A percentile compares a stretch with the other conserved stretches of the same genome.
Conservation (phyloP, 2,329 filamentous ascomycete species). For the Sarocladiaceae sp. region DNA sequence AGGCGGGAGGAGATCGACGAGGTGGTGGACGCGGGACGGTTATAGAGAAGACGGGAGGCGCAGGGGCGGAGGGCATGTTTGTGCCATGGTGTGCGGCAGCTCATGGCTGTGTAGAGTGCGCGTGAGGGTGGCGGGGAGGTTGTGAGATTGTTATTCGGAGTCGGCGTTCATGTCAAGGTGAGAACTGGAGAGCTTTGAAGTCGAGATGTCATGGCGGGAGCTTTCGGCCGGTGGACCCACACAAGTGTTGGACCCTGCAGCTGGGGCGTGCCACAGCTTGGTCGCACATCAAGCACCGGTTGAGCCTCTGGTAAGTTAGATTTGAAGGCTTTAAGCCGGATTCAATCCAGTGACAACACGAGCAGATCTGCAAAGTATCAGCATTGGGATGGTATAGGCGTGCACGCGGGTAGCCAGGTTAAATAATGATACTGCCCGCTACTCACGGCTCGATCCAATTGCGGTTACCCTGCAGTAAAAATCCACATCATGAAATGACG, state of each 20-base stretch:
- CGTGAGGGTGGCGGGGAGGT: background rate
- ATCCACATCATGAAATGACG: background rate
- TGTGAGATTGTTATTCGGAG: background rate
- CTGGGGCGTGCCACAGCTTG: no score
- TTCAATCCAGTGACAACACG: no score
- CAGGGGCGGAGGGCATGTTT: constrained; percentile 16
- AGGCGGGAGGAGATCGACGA: background rate
- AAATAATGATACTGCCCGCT: no score
- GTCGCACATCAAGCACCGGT: no score
- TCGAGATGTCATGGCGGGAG: constrained; percentile 7
- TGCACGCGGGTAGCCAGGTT: no score
- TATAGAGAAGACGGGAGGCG: background rate
- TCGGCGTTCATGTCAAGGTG: background rate
- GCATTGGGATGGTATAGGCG: no score
- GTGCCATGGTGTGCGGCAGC: constrained; percentile 23
- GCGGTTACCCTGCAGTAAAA: constrained; percentile 5
- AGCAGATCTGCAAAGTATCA: no score
- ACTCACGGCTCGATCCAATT: no score
- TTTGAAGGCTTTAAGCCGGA: no score
- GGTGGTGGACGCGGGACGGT: background rate
- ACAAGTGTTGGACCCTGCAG: background rate
- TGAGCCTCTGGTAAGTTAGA: no score
- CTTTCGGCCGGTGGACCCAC: background rate
- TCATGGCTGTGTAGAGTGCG: constrained; percentile 19
- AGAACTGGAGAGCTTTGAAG: background rate